A percentile compares a stretch with the other conserved stretches of the same genome.
phyloP scores from a whole-genome alignment of 192 early-diverging fungal genomes.

The Oehlia diaphana region DNA sequence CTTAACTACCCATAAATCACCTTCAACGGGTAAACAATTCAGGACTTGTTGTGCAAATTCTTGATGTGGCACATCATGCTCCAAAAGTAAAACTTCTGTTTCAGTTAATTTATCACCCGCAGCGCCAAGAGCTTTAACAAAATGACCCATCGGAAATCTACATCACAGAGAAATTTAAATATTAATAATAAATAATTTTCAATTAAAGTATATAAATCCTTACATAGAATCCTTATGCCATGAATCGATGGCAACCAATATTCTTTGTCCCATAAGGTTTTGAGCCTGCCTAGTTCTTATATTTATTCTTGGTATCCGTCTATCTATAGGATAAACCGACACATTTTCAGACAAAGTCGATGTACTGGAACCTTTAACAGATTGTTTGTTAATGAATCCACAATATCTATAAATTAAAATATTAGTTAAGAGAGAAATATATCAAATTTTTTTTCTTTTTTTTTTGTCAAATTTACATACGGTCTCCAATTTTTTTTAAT shows the following conservation, averaged over 20 bases:
- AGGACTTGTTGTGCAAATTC: slow-evolving; percentile 89
- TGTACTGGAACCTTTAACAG: slow-evolving; percentile 55
- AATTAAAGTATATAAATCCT: not conserved
- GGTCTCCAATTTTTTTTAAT: slow-evolving; percentile 94
- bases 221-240: slow-evolving; percentile 82
- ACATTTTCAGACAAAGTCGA: slow-evolving; percentile 69
- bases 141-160: slow-evolving; percentile 84
- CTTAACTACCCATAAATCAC: slow-evolving; percentile 79
- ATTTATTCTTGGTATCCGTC: slow-evolving; percentile 89
- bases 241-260: slow-evolving; percentile 90
- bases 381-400: slow-evolving; percentile 81
- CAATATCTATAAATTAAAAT: slow-evolving; percentile 54
- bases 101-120: slow-evolving; percentile 95
- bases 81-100: slow-evolving; percentile 93
- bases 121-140: slow-evolving; percentile 85
- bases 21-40: slow-evolving; percentile 82
- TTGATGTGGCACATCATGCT: slow-evolving; percentile 95
- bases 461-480: slow-evolving; percentile 30
- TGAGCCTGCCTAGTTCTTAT: slow-evolving; percentile 90
- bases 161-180: not conserved
- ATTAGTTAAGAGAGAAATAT: not conserved
- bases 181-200: not conserved
- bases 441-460: too few species aligned
- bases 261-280: slow-evolving; percentile 74
- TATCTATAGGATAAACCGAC: slow-evolving; percentile 88